Evolutionary conservation across 1,284 basidiomycete genomes (phyloP), one percentile per base, ranked within the genome.

Genomic region (Fomitopsis schrenkii): DNA sequence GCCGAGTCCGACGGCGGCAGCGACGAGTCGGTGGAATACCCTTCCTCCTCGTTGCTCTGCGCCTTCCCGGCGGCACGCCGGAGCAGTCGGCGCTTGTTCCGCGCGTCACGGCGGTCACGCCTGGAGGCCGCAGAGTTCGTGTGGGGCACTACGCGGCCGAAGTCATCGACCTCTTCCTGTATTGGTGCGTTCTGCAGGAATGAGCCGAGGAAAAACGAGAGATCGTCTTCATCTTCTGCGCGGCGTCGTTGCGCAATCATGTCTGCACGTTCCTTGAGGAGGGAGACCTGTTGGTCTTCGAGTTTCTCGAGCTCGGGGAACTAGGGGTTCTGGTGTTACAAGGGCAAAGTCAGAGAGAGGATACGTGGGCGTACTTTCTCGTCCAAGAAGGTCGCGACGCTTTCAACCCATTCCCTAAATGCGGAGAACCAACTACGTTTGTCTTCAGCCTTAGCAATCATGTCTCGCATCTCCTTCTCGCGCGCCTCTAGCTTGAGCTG

Each of bases 381-480:
- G 69, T 97, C 95, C 41, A 98, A 78, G 72, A 98, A 97, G 4
- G 82, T 83, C 1, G 93, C 95, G 5, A 97, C 84, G 66, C 86
- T 87, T 72, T 98, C 95, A 0, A 96, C 80, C 89, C 93, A 96
- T 45, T 91, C 89, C 62, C 83, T 82, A 76, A 98, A 94, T 58
- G 87, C 87, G 15, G 80, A 80, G 67, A 97, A 95, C 94, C 94
- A 98, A 48, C 89, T 87, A 53, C 91, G 80, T 74, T 97, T 97
- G 53, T 79, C 82, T 71, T 95, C 95, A 0, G 93, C 90, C 61
- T 81, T 80, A 50, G 82, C 83, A 3, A 97, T 89, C 80, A 96
- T 88, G 33, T 83, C 80, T 15, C 94, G 83, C 74, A 98, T 80
- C 64, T 95, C 93, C 19, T 76, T 77, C 72, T 97, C 95, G 60